These are phyloP conservation scores for Neoboletus subvelutipes DNA, from an alignment of 768 basidiomycete genomes.

Conservation along the genomic window DNA sequence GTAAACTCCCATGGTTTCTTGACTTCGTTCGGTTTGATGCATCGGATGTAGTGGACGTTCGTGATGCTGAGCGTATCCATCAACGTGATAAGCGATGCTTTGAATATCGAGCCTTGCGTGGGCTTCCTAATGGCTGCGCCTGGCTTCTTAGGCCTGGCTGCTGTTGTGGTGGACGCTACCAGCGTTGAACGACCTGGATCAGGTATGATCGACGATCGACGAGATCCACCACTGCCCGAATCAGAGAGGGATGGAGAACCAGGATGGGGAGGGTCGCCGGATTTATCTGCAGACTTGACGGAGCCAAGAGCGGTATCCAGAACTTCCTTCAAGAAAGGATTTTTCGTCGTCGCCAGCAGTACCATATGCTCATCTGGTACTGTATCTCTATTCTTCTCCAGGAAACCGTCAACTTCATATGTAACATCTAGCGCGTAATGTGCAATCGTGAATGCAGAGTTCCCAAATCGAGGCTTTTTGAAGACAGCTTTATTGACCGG, in stretches of 20 bases:
- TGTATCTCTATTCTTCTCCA: conserved; percentile 98
- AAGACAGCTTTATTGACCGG: conserved; percentile 84
- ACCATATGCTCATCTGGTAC: conserved; percentile 98
- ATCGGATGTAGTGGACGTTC: conserved; percentile 98
- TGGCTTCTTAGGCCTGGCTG: conserved; percentile 53
- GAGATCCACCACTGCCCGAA: conserved; percentile 71
- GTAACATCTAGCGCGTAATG: conserved; percentile 99
- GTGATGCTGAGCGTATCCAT: conserved; percentile 98
- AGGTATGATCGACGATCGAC: conserved; percentile 81
- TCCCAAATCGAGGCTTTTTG: conserved; percentile 99
- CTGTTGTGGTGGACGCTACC: conserved; percentile 47
- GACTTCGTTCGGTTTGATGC: conserved; percentile 97
- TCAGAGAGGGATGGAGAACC: conserved; percentile 78
- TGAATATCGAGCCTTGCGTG: conserved; percentile 98
- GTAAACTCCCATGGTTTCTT: conserved; percentile 97
- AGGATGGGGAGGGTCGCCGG: conserved; percentile 53
- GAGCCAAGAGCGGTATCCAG: conserved; percentile 85
- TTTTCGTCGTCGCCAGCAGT: conserved; percentile 82
- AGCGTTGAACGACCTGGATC: conserved; percentile 81
- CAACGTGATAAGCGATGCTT: conserved; percentile 84
- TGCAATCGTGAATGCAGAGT: conserved; percentile 94
- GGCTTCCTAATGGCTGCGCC: conserved; percentile 83
- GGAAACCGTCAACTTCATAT: conserved; percentile 96
- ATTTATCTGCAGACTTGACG: conserved; percentile 56
- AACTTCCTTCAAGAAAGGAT: conserved; percentile 92